phyloP scores from a whole-genome alignment of 306 rosid species.

The Lupinus albus region DNA sequence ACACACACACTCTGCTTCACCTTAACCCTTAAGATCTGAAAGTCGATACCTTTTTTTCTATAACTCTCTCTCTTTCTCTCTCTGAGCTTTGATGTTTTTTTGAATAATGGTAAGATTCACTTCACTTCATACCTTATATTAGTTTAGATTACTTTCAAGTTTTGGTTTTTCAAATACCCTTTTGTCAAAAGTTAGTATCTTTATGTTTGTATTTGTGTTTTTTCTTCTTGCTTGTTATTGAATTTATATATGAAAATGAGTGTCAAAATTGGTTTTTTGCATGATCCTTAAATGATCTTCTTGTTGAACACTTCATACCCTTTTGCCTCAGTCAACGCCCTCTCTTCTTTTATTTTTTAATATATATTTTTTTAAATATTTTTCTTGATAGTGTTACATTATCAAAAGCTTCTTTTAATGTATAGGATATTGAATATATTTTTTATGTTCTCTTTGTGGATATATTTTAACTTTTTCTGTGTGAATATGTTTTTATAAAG shows the following conservation, averaged over 20 bases:
- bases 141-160: conserved; percentile 35
- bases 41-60: background rate
- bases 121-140: conserved; percentile 20
- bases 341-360: background rate
- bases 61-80: background rate
- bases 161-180: conserved; percentile 28
- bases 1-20: conserved; percentile 20
- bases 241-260: conserved; percentile 24
- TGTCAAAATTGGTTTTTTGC: conserved; percentile 17
- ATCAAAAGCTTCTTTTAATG: background rate
- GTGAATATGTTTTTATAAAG: background rate
- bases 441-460: background rate
- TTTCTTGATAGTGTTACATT: background rate
- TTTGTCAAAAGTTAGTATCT: background rate
- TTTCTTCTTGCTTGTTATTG: background rate
- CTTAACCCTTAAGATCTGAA: conserved; percentile 50
- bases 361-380: too few species aligned
- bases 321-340: background rate
- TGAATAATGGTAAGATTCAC: conserved; percentile 56
- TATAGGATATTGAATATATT: too few species aligned
- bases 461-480: too few species aligned
- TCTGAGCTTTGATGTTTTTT: background rate
- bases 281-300: conserved; percentile 34
- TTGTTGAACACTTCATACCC: background rate
- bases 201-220: background rate